A percentile compares a stretch with the other conserved stretches of the same genome.
Evolutionary conservation across 768 basidiomycete genomes (phyloP).

Genomic region (Tulasnella sp.): DNA sequence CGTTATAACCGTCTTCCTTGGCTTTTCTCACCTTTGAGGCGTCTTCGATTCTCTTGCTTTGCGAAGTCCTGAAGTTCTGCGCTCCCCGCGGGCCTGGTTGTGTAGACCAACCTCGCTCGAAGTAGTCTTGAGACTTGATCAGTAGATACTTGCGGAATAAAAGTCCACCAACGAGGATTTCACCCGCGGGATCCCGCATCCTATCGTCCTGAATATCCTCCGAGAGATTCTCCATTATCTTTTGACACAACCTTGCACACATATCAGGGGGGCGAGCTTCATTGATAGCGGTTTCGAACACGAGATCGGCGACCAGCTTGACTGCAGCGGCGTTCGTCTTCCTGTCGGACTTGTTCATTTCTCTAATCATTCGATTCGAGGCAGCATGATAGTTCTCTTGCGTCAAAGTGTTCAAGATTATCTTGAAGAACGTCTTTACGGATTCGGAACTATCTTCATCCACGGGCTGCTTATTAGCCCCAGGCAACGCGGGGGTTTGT

Average conservation of each 20-base stretch:
- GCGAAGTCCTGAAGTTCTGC: slow-evolving; percentile 53
- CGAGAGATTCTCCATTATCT: slow-evolving; percentile 94
- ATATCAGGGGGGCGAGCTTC: slow-evolving; percentile 96
- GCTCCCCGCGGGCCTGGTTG: slow-evolving; percentile 84
- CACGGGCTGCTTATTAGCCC: too few species aligned
- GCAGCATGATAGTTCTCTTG: slow-evolving; percentile 97
- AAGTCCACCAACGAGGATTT: slow-evolving; percentile 89
- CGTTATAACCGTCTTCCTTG: slow-evolving; percentile 73
- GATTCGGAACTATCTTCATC: slow-evolving; percentile 41
- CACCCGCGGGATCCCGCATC: slow-evolving; percentile 78
- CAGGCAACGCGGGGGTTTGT: too few species aligned
- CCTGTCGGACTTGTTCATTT: slow-evolving; percentile 91
- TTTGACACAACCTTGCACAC: slow-evolving; percentile 93
- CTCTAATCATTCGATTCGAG: slow-evolving; percentile 90
- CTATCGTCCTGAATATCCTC: slow-evolving; percentile 86
- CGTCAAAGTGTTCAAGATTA: slow-evolving; percentile 90
- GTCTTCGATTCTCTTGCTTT: slow-evolving; percentile 48
- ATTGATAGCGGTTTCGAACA: slow-evolving; percentile 97
- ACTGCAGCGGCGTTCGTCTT: slow-evolving; percentile 93
- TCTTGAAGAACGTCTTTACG: slow-evolving; percentile 82
- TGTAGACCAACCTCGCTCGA: slow-evolving; percentile 92
- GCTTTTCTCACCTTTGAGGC: slow-evolving; percentile 48
- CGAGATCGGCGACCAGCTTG: slow-evolving; percentile 93
- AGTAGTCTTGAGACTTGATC: slow-evolving; percentile 96
- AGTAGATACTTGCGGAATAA: slow-evolving; percentile 97